Evolutionary conservation across 208 protist genomes (phyloP), one percentile per base, ranked within the genome.

Genomic region (Trichomonas tenax): DNA sequence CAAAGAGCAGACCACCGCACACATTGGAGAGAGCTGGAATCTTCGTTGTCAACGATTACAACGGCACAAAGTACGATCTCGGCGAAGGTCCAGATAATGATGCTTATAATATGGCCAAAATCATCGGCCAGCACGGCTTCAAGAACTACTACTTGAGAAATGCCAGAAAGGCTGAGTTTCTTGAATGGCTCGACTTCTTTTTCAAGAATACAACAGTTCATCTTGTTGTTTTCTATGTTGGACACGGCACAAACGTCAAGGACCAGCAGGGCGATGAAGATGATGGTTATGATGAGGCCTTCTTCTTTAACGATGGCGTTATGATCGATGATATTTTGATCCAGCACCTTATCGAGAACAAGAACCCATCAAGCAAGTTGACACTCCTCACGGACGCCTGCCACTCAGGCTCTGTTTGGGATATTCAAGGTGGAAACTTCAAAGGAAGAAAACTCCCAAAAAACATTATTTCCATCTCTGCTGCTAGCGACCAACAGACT

Each of bases 271-370:
- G 36, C n/a, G 86, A 93, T 93, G 86, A 93, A 51, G 86, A 23
- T 93, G 86, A 93, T 93, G 86, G 86, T 0, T 58, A 58, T 51
- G 82, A 89, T 89, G 82, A 89, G 41, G 82, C 82, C 9, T 89
- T 89, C 36, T 41, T 93, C 21, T 93, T 93, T 38, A 14, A 51
- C 21, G 86, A 93, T 93, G 40, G 44, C 17, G 45, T 26, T 9
- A 93, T 93, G 17, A 38, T 93, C 15, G 86, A 93, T 93, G 86
- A 93, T 51, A 38, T 46, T 89, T 51, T 93, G 14, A 51, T 93
- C 15, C 17, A 48, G 17, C 86, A 93, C 15, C 17, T 93, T 58
- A 38, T 34, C 9, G 26, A 93, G 0, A 34, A 93, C 26, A 93
- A 93, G n/a, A 93, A 93, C 46, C 86, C 86, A 93, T 38, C 41